These are phyloP conservation scores for Colletotrichum sp. DNA, from an alignment of 2,329 filamentous ascomycete species.

Conservation along the genomic window DNA sequence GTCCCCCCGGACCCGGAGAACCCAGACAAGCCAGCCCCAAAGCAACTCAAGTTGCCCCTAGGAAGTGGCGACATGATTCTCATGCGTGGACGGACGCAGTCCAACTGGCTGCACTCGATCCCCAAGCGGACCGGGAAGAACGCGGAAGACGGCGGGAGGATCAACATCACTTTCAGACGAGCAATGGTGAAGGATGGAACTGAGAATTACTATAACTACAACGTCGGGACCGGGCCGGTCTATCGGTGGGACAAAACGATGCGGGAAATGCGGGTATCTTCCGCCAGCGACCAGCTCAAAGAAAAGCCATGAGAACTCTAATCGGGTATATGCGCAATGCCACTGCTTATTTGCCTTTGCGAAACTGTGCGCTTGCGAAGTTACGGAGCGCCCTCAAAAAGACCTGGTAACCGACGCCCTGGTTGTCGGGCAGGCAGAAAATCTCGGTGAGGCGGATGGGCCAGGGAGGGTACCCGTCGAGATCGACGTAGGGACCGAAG, in stretches of 20 bases:
- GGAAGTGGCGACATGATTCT: conserved; percentile 78
- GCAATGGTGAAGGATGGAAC: conserved; percentile 76
- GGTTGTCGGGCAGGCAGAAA: conserved; percentile 78
- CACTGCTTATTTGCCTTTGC: conserved; percentile 69
- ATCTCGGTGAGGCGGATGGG: conserved; percentile 95
- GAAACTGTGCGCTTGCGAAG: conserved; percentile 87
- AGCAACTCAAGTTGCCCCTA: conserved; percentile 57
- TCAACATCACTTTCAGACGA: conserved; percentile 80
- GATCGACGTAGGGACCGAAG: conserved; percentile 82
- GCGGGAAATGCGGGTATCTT: conserved; percentile 52
- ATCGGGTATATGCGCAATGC: conserved; percentile 10
- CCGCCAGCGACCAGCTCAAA: conserved; percentile 26
- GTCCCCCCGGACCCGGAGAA: conserved; percentile 33
- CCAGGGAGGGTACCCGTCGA: conserved; percentile 96
- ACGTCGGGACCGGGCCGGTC: conserved; percentile 74
- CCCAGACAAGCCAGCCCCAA: conserved; percentile 25
- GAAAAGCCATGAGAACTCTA: background rate
- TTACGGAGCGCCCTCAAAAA: conserved; percentile 86
- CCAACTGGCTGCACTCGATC: conserved; percentile 78
- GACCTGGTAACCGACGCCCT: conserved; percentile 90
- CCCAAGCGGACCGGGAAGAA: conserved; percentile 74
- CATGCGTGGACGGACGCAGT: conserved; percentile 78
- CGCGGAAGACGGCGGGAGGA: conserved; percentile 65
- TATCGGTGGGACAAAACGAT: conserved; percentile 68
- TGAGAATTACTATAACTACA: conserved; percentile 86